phyloP scores from a whole-genome alignment of 805 yeast genomes.

The Wickerhamia fluorescens region DNA sequence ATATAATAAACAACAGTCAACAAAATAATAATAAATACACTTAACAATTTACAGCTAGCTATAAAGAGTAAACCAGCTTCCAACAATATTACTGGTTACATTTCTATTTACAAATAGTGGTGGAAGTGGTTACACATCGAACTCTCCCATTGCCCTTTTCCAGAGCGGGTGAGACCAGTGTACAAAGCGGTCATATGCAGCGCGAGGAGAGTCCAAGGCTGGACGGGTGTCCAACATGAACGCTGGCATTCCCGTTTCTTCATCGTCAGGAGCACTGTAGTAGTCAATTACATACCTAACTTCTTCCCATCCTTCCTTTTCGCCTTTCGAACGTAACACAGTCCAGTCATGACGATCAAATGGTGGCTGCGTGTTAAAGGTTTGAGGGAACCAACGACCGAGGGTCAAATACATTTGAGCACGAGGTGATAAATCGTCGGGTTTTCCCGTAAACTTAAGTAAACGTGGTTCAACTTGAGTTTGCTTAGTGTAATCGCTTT shows the following conservation, averaged over 20 bases:
- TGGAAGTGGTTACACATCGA: too few relatives aligned
- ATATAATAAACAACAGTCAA: too few relatives aligned
- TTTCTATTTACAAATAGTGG: too few relatives aligned
- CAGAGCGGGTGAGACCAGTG: slow-evolving; percentile 64
- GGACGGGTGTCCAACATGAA: slow-evolving; percentile 94
- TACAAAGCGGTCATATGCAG: slow-evolving; percentile 59
- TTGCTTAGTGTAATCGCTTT: slow-evolving; percentile 53
- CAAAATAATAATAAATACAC: too few relatives aligned
- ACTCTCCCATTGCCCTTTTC: slow-evolving; percentile 64
- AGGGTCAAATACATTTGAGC: slow-evolving; percentile 64
- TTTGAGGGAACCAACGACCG: slow-evolving; percentile 64
- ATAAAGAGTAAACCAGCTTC: too few relatives aligned
- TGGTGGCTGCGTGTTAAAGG: slow-evolving; percentile 75
- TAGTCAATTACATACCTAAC: slow-evolving; percentile 94
- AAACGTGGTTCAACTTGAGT: slow-evolving; percentile 65
- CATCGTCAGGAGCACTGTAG: slow-evolving; percentile 92
- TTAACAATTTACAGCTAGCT: too few relatives aligned
- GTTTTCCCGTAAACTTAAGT: slow-evolving; percentile 84
- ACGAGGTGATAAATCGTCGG: slow-evolving; percentile 79
- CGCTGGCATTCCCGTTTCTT: slow-evolving; percentile 79
- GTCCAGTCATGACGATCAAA: slow-evolving; percentile 99
- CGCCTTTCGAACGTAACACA: slow-evolving; percentile 60
- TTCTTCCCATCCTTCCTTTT: slow-evolving; percentile 46
- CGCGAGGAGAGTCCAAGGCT: slow-evolving; percentile 65
- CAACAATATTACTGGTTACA: too few relatives aligned